phyloP scores from a whole-genome alignment of 805 yeast species.

The Candida ipomoeae region DNA sequence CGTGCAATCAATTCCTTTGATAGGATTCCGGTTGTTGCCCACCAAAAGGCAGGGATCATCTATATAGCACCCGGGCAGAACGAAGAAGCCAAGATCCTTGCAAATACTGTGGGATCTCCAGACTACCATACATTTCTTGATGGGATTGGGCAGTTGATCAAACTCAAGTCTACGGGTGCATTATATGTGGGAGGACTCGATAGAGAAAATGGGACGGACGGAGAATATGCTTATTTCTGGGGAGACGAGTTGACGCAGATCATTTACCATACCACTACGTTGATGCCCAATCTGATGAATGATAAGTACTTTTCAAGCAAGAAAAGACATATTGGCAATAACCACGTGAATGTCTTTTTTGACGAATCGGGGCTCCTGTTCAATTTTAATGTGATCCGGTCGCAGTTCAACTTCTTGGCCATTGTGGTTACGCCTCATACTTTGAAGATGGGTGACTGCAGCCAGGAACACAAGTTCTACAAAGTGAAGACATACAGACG shows the following conservation, averaged over 20 bases:
- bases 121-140: slow-evolving; percentile 58
- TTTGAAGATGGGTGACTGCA: not conserved
- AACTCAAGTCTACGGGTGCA: slow-evolving; percentile 45
- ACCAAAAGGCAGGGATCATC: slow-evolving; percentile 73
- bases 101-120: slow-evolving; percentile 60
- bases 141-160: slow-evolving; percentile 57
- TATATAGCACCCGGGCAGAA: slow-evolving; percentile 69
- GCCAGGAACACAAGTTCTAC: slow-evolving; percentile 32
- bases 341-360: slow-evolving; percentile 75
- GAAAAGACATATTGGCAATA: slow-evolving; percentile 84
- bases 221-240: slow-evolving; percentile 72
- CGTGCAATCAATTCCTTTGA: slow-evolving; percentile 61
- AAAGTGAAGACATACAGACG: slow-evolving; percentile 62
- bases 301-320: slow-evolving; percentile 51
- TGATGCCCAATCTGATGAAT: slow-evolving; percentile 59
- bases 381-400: slow-evolving; percentile 63
- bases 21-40: slow-evolving; percentile 70
- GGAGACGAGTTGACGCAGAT: slow-evolving; percentile 65
- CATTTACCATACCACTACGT: slow-evolving; percentile 72
- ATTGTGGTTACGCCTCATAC: slow-evolving; percentile 70
- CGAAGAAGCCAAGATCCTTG: slow-evolving; percentile 58
- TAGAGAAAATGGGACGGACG: slow-evolving; percentile 64
- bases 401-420: slow-evolving; percentile 81
- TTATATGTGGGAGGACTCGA: slow-evolving; percentile 78
- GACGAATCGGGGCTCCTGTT: slow-evolving; percentile 67